Conservation (phyloP, 768 basidiomycete genomes). For the Cyclocybe aegerita region DNA sequence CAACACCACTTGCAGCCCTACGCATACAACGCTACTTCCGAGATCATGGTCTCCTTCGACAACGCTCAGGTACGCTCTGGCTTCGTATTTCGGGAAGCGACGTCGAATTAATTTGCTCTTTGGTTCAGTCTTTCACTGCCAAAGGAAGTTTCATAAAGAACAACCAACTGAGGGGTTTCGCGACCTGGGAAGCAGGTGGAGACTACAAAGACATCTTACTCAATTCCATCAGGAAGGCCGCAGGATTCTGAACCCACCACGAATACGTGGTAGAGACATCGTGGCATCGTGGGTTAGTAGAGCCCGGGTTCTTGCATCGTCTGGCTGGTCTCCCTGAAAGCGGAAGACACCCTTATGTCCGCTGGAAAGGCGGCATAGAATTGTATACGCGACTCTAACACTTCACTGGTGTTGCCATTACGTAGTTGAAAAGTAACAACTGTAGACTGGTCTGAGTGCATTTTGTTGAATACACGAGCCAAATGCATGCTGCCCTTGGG, state of each 20-base stretch:
- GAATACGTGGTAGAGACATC: no score
- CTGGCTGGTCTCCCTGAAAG: no score
- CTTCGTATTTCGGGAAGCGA: neutral
- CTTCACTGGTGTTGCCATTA: no score
- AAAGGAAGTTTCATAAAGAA: slow-evolving; percentile 61
- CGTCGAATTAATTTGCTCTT: neutral
- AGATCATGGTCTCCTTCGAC: slow-evolving; percentile 52
- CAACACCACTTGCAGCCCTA: slow-evolving; percentile 32
- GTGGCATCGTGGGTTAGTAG: no score
- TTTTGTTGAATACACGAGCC: no score
- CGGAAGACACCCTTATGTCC: no score
- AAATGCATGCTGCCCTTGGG: no score
- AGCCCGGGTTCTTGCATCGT: no score
- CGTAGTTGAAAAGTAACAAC: no score
- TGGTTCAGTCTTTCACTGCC: slow-evolving; percentile 36
- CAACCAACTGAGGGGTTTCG: slow-evolving; percentile 56
- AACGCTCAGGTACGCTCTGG: slow-evolving; percentile 33
- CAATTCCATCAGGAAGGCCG: slow-evolving; percentile 33
- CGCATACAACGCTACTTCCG: slow-evolving; percentile 38
- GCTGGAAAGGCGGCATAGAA: no score
- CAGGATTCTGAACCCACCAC: slow-evolving; percentile 23
- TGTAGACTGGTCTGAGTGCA: no score
- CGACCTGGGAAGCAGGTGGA: slow-evolving; percentile 74
- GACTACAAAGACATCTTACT: slow-evolving; percentile 52
- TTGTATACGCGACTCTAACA: no score